phyloP scores from a whole-genome alignment of 495 filamentous ascomycete species.

The Xylaria bambusicola region DNA sequence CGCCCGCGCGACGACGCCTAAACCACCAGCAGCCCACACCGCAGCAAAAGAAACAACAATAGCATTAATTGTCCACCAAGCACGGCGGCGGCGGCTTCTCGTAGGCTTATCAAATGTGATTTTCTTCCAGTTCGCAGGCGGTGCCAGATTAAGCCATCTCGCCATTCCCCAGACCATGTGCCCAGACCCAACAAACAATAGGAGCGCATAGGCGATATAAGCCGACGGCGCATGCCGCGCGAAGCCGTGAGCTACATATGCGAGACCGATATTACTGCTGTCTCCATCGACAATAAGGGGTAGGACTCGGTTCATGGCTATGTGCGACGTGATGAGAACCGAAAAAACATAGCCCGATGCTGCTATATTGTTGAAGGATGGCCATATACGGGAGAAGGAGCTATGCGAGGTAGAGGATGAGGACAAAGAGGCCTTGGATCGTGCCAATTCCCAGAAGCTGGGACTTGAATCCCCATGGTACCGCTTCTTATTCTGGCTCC shows the following conservation, averaged over 20 bases:
- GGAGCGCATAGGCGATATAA: conserved; percentile 63
- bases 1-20: conserved; percentile 75
- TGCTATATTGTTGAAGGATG: conserved; percentile 64
- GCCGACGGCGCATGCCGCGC: conserved; percentile 64
- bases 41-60: conserved; percentile 57
- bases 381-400: conserved; percentile 58
- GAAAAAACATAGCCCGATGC: conserved; percentile 66
- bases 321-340: conserved; percentile 67
- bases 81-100: conserved; percentile 54
- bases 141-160: conserved; percentile 65
- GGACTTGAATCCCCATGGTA: conserved; percentile 59
- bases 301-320: conserved; percentile 67
- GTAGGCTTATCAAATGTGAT: conserved; percentile 47
- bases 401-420: conserved; percentile 17
- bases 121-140: conserved; percentile 43
- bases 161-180: conserved; percentile 85
- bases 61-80: conserved; percentile 70
- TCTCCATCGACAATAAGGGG: conserved; percentile 78
- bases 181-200: conserved; percentile 69
- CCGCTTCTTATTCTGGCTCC: conserved; percentile 62
- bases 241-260: conserved; percentile 86
- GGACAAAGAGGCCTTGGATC: conserved; percentile 22
- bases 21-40: conserved; percentile 78
- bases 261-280: conserved; percentile 76
- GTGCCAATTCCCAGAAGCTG: conserved; percentile 42